Evolutionary conservation across 148 eudicot genomes (phyloP).

Genomic region (Limonium bicolor): DNA sequence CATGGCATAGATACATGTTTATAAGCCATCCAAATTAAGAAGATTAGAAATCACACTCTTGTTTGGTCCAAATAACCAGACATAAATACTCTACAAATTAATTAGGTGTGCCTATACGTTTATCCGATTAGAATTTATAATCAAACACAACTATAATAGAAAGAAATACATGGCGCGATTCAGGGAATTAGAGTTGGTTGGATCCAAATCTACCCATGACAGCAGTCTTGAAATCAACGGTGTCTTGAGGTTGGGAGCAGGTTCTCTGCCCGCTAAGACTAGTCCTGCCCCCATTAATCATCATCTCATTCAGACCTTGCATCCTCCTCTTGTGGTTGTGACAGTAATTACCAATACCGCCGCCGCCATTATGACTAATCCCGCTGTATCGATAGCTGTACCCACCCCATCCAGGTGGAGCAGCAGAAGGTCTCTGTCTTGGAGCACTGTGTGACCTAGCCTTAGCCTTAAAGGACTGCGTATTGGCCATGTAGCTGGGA

Average conservation of each 20-base stretch:
- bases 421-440: constrained; percentile 47
- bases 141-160: no score
- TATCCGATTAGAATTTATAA: no score
- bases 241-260: constrained; percentile 61
- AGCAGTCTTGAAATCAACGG: constrained; percentile 53
- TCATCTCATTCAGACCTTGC: constrained; percentile 44
- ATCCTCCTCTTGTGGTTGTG: constrained; percentile 41
- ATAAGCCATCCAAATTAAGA: no score
- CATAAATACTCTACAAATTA: no score
- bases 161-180: no score
- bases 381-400: background rate
- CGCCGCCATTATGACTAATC: background rate
- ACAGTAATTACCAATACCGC: no score
- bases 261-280: constrained; percentile 85
- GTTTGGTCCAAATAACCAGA: no score
- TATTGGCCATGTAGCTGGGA: constrained; percentile 51
- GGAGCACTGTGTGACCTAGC: constrained; percentile 70
- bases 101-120: no score
- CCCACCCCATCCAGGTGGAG: background rate
- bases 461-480: constrained; percentile 45
- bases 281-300: constrained; percentile 68
- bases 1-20: no score
- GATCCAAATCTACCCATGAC: constrained; percentile 57
- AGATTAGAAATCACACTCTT: no score
- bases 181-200: no score